Evolutionary conservation across 73 alveolate genomes (phyloP).

Genomic region (Strombidium stylifer): DNA sequence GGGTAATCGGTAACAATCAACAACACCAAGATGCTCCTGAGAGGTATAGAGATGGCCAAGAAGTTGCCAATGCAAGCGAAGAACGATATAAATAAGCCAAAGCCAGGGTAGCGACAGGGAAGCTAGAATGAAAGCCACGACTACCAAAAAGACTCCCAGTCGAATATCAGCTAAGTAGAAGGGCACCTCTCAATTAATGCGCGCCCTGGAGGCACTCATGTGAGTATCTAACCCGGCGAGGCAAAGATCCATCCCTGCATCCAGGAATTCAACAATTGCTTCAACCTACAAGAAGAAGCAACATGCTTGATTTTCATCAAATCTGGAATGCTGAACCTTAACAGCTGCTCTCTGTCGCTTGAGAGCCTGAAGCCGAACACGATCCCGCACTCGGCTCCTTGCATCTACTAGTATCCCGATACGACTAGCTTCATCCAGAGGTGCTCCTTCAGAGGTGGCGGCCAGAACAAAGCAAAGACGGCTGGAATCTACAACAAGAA

Average conservation of each 20-base stretch:
- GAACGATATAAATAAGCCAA: background rate
- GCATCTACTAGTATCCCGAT: conserved; percentile 20
- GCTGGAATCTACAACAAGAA: conserved; percentile 24
- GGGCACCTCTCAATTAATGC: no score
- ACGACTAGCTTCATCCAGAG: background rate
- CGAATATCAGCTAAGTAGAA: conserved; percentile 35
- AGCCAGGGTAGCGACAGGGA: no score
- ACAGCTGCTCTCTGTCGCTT: conserved; percentile 25
- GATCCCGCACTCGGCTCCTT: conserved; percentile 46
- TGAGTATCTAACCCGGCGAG: background rate
- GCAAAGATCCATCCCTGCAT: conserved; percentile 45
- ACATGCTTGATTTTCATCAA: conserved; percentile 31
- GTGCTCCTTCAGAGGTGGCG: conserved; percentile 45
- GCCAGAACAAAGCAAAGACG: conserved; percentile 40
- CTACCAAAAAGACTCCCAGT: no score
- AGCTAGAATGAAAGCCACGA: no score
- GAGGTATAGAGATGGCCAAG: conserved; percentile 19
- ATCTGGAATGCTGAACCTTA: conserved; percentile 25
- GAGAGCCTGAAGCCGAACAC: conserved; percentile 47
- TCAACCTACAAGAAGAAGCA: conserved; percentile 22
- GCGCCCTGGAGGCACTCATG: background rate
- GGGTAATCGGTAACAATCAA: conserved; percentile 21
- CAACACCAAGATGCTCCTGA: conserved; percentile 31
- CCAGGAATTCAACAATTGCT: conserved; percentile 48
- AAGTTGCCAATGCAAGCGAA: conserved; percentile 11